Percentiles rank a stretch among this genome's conserved stretches.
Conservation (phyloP, 2,329 filamentous ascomycete species). For the Colletotrichum scovillei region DNA sequence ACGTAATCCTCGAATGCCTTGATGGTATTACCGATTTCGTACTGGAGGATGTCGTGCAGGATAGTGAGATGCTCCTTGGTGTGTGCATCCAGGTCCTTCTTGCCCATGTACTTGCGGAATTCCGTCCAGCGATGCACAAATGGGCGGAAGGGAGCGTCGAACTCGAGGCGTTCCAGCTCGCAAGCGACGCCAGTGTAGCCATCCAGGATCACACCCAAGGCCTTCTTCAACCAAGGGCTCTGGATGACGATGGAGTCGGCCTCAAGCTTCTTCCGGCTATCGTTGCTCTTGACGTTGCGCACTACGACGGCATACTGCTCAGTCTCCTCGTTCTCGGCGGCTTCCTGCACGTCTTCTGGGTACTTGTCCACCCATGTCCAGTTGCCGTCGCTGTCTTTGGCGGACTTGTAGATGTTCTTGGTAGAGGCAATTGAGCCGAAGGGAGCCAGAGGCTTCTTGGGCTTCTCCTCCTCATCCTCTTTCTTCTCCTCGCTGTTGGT, state of each 20-base stretch:
- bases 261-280: conserved; percentile 69
- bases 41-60: conserved; percentile 58
- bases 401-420: conserved; percentile 55
- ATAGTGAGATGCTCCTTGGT: conserved; percentile 60
- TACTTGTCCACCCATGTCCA: conserved; percentile 67
- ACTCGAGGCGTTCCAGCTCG: conserved; percentile 69
- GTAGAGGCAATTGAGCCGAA: conserved; percentile 51
- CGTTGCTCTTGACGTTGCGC: conserved; percentile 66
- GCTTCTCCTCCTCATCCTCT: conserved; percentile 32
- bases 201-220: conserved; percentile 64
- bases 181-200: conserved; percentile 71
- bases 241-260: conserved; percentile 74
- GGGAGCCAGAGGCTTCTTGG: conserved; percentile 38
- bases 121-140: conserved; percentile 74
- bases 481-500: conserved; percentile 31
- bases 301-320: conserved; percentile 71
- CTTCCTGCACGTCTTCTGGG: conserved; percentile 64
- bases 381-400: conserved; percentile 60
- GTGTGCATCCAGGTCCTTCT: conserved; percentile 52
- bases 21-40: conserved; percentile 63
- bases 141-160: conserved; percentile 69
- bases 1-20: conserved; percentile 62
- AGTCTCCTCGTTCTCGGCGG: conserved; percentile 71
- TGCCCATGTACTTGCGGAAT: conserved; percentile 54
- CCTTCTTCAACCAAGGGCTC: conserved; percentile 68